Conservation (phyloP, 176 grass and related monocot species). For the Thalia dealbata region DNA sequence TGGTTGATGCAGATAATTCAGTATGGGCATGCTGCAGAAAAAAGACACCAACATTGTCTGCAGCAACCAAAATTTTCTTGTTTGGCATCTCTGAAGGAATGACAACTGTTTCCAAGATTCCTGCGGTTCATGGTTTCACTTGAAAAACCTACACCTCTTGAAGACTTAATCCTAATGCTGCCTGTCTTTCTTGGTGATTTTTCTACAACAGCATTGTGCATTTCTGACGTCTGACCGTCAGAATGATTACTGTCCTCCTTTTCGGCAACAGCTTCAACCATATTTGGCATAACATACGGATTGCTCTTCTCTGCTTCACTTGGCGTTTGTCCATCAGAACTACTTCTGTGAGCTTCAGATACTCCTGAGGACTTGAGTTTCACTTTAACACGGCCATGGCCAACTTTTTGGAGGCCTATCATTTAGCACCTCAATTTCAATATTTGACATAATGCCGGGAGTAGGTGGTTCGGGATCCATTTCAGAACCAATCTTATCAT, state of each 20-base stretch:
- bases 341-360: conserved; percentile 21
- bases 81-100: conserved; percentile 13
- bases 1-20: neutral
- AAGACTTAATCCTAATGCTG: conserved; percentile 38
- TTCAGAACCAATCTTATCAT: conserved; percentile 3
- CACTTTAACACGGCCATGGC: conserved; percentile 43
- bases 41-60: neutral
- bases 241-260: conserved; percentile 19
- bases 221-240: conserved; percentile 25
- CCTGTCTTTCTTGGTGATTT: conserved; percentile 36
- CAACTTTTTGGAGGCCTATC: conserved; percentile 28
- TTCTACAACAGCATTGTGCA: conserved; percentile 25
- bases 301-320: conserved; percentile 20
- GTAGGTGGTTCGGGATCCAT: conserved; percentile 18
- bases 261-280: neutral
- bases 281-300: conserved; percentile 1
- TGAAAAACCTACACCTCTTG: conserved; percentile 17
- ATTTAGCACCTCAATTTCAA: conserved; percentile 11
- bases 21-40: neutral
- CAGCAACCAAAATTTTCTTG: conserved; percentile 26
- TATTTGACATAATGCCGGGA: neutral
- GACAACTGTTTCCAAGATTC: conserved; percentile 20
- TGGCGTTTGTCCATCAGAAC: conserved; percentile 19
- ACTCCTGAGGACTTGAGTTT: conserved; percentile 50
- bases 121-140: conserved; percentile 22